Evolutionary conservation across 805 yeast genomes (phyloP).

Genomic region (Wickerhamiella shivajii): DNA sequence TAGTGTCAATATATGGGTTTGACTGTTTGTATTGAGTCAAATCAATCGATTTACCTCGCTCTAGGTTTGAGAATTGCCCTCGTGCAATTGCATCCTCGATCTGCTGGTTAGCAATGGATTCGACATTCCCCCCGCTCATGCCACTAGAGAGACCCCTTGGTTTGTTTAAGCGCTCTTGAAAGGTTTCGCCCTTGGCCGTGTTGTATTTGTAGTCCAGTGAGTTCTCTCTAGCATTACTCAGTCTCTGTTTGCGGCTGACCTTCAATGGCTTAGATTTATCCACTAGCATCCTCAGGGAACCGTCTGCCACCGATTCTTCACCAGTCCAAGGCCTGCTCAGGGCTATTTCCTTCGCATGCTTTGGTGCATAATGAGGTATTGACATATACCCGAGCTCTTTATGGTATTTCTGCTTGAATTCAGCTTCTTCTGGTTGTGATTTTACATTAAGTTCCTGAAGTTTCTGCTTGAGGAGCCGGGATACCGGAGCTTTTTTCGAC

Average conservation of each 20-base stretch:
- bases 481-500: too few species aligned
- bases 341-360: constrained; percentile 36
- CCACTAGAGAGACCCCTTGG: constrained; percentile 10
- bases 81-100: constrained; percentile 60
- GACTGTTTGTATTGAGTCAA: constrained; percentile 24
- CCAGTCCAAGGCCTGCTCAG: constrained; percentile 46
- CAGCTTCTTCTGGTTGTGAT: too few species aligned
- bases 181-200: constrained; percentile 20
- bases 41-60: constrained; percentile 49
- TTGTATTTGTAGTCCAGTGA: constrained; percentile 50
- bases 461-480: too few species aligned
- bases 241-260: constrained; percentile 25
- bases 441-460: too few species aligned
- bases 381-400: constrained; percentile 29
- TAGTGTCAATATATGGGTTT: constrained; percentile 47
- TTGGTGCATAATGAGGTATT: constrained; percentile 32
- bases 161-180: constrained; percentile 12
- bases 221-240: constrained; percentile 48
- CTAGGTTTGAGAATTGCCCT: constrained; percentile 51
- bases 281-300: constrained; percentile 38
- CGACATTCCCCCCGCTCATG: constrained; percentile 26
- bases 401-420: constrained; percentile 30
- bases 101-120: constrained; percentile 56
- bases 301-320: constrained; percentile 32
- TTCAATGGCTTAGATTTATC: constrained; percentile 34